Percentiles rank a stretch among this genome's conserved stretches.
These are phyloP conservation scores for Lipomyces lipofer DNA, from an alignment of 805 yeast species.

Conservation along the genomic window DNA sequence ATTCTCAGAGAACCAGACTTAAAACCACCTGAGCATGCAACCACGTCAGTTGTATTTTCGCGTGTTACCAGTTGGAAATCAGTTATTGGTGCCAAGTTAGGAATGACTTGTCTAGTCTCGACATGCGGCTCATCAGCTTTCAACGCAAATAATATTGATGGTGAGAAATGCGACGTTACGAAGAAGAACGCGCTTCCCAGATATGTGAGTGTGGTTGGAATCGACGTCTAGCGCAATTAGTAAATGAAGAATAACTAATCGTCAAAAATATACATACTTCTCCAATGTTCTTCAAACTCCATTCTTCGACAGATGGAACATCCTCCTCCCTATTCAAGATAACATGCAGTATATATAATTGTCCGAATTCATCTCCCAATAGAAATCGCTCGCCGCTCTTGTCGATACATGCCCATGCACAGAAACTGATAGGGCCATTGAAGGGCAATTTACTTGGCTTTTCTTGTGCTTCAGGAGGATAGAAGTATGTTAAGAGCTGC, in stretches of 20 bases:
- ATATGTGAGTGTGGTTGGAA: slow-evolving; percentile 29
- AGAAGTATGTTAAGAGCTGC: slow-evolving; percentile 25
- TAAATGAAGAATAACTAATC: background rate
- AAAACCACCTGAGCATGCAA: slow-evolving; percentile 33
- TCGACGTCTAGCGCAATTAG: slow-evolving; percentile 21
- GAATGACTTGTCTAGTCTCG: slow-evolving; percentile 19
- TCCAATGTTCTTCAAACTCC: slow-evolving; percentile 20
- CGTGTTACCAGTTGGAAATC: slow-evolving; percentile 25
- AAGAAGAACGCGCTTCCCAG: slow-evolving; percentile 29
- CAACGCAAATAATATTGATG: slow-evolving; percentile 26
- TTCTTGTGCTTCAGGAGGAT: background rate
- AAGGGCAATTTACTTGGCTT: slow-evolving; percentile 17
- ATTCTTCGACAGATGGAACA: background rate
- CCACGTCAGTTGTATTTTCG: slow-evolving; percentile 20
- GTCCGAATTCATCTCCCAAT: slow-evolving; percentile 31
- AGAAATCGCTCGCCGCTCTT: slow-evolving; percentile 23
- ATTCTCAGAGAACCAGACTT: slow-evolving; percentile 29
- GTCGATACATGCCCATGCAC: slow-evolving; percentile 29
- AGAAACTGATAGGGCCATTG: slow-evolving; percentile 24
- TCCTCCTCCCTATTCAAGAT: background rate
- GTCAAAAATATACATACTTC: slow-evolving; percentile 3
- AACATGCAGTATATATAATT: slow-evolving; percentile 22
- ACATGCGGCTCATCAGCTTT: slow-evolving; percentile 23
- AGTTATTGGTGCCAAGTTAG: slow-evolving; percentile 32
- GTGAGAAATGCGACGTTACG: slow-evolving; percentile 32